Base-by-base conservation (phyloP, 2,329 filamentous ascomycete genomes). In the Coniella lustricola region DNA sequence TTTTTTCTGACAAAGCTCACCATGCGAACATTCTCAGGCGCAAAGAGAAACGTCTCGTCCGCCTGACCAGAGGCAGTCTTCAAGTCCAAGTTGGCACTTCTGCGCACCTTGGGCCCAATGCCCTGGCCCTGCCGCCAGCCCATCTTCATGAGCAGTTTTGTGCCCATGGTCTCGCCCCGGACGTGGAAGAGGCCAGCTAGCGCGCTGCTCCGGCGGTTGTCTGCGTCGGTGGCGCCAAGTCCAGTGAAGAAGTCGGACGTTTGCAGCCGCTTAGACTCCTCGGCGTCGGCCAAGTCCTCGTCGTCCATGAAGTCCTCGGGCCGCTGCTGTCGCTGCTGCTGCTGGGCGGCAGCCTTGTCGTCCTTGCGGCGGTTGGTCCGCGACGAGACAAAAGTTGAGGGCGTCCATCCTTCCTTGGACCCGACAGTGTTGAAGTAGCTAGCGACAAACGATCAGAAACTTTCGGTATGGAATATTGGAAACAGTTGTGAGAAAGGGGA, bases 391-490 rank as follows among this genome's bases (percentile, higher is more conserved):
- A 97, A 98, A 0, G 87, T 85, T 18, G 88, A 83, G 2, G 93
- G 93, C 1, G 88, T 84, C 91, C 91, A 98, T 71, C 93, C 93
- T 74, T 98, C 91, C 67, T 97, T 97, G 49, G 91, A 96, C 46
- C 93, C 93, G 57, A 97, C 93, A 4, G 90, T 95, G 65, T 98
- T 98, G 71, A 93, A 97, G 69, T 97, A 96, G 57, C 88, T 91
- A 57, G n/a, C n/a, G n/a, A n/a, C n/a, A n/a, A n/a, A n/a, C n/a
- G n/a, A n/a, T n/a, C n/a, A n/a, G n/a, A n/a, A n/a, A n/a, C n/a
- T n/a, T n/a, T n/a, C n/a, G n/a, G n/a, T n/a, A n/a, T n/a, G n/a
- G n/a, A n/a, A n/a, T n/a, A n/a, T n/a, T n/a, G n/a, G n/a, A n/a
- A n/a, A n/a, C n/a, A n/a, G n/a, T n/a, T n/a, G n/a, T n/a, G n/a